These are phyloP conservation scores for Coemansia sp. DNA, from an alignment of 192 early-diverging fungal species.

Conservation along the genomic window DNA sequence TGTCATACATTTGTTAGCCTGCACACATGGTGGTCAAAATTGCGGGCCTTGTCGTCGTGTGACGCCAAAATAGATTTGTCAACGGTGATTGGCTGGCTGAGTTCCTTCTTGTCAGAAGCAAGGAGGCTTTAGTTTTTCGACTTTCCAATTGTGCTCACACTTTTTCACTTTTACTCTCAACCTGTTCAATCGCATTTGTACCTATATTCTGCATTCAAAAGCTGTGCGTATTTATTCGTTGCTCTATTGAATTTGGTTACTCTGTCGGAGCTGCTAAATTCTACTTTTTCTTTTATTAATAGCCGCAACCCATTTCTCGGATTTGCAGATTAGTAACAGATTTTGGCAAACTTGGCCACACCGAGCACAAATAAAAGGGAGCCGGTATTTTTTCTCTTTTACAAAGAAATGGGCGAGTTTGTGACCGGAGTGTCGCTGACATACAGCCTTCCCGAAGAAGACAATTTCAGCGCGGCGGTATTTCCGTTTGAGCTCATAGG, in stretches of 20 bases:
- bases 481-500: constrained; percentile 52
- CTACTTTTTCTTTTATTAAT: not conserved
- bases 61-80: not conserved
- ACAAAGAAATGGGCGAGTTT: constrained; percentile 31
- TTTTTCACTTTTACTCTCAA: not conserved
- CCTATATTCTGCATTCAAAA: not conserved
- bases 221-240: not conserved
- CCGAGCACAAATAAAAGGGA: no score
- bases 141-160: not conserved
- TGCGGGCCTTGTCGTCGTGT: not conserved
- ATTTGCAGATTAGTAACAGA: not conserved
- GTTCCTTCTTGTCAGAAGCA: constrained; percentile 5
- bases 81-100: not conserved
- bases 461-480: constrained; percentile 28
- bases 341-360: no score
- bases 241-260: not conserved
- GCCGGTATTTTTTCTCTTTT: not conserved
- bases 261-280: no score
- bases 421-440: constrained; percentile 32
- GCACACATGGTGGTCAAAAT: no score
- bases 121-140: not conserved
- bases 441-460: constrained; percentile 37
- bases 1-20: no score
- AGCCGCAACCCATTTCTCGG: not conserved
- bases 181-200: not conserved